Evolutionary conservation across 345 rosid species (phyloP).

Genomic region (Sonneratia alba): DNA sequence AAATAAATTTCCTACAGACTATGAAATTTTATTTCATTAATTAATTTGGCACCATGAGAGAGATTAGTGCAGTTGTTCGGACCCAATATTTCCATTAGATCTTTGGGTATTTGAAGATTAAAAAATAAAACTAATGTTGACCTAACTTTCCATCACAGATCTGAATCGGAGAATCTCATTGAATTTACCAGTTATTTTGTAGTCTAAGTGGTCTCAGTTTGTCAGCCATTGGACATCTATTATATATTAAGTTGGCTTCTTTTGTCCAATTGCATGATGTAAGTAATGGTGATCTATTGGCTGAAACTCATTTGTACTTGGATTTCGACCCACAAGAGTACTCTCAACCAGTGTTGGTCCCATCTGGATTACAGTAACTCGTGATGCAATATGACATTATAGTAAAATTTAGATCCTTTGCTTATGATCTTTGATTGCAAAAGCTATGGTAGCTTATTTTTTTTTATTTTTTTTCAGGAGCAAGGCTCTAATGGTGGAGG

Average conservation of each 20-base stretch:
- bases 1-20: background rate
- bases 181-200: constrained; percentile 16
- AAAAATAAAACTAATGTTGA: constrained; percentile 11
- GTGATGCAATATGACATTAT: no score
- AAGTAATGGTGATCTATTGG: no score
- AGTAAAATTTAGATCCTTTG: no score
- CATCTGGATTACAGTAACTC: no score
- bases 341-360: no score
- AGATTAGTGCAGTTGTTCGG: constrained; percentile 18
- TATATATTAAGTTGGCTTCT: background rate
- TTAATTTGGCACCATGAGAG: constrained; percentile 1
- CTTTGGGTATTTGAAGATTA: constrained; percentile 7
- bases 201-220: background rate
- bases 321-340: no score
- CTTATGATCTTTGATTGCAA: no score
- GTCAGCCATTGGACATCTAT: background rate
- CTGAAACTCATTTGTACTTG: no score
- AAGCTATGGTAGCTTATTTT: no score
- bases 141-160: constrained; percentile 27
- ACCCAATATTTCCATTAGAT: constrained; percentile 17
- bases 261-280: background rate
- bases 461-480: constrained; percentile 38
- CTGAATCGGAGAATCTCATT: constrained; percentile 30
- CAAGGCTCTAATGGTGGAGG: constrained; percentile 72
- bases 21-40: background rate